Conservation (phyloP, 2,329 filamentous ascomycete species). For the Exophiala oligosperma region DNA sequence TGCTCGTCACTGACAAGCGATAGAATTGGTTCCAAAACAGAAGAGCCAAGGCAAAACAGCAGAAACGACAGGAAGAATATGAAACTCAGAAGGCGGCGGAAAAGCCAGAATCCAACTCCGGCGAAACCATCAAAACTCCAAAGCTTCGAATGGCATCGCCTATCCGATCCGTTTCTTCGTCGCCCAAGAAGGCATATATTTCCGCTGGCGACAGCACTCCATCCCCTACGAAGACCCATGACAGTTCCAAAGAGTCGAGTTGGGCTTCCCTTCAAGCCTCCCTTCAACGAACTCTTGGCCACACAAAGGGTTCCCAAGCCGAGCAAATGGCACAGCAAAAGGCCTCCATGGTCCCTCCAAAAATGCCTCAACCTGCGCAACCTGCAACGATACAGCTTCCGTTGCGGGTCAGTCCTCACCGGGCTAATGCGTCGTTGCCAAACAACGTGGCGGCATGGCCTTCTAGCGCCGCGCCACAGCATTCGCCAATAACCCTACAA, state of each 20-base stretch:
- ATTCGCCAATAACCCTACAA: conserved; percentile 22
- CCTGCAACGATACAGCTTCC: conserved; percentile 24
- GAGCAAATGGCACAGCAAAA: conserved; percentile 22
- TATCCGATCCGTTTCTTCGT: conserved; percentile 25
- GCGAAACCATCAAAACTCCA: conserved; percentile 2
- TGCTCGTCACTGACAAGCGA: conserved; percentile 14
- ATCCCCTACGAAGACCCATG: conserved; percentile 19
- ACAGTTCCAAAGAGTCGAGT: conserved; percentile 42
- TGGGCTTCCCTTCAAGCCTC: conserved; percentile 46
- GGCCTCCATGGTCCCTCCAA: conserved; percentile 15
- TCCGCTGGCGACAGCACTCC: conserved; percentile 27
- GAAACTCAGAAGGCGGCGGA: conserved; percentile 31
- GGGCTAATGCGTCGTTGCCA: conserved; percentile 5
- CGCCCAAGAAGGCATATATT: conserved; percentile 38
- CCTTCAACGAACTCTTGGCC: conserved; percentile 45
- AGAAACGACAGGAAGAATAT: conserved; percentile 51
- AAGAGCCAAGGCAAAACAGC: conserved; percentile 53
- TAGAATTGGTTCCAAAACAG: conserved; percentile 57
- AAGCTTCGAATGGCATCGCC: conserved; percentile 34
- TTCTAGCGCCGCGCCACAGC: conserved; percentile 10
- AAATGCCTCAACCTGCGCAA: conserved; percentile 9
- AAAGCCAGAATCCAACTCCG: conserved; percentile 3
- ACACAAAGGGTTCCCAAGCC: conserved; percentile 41
- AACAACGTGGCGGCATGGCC: conserved; percentile 9
- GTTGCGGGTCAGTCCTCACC: conserved; percentile 9